These are phyloP conservation scores for Serpula lacrymans DNA, from an alignment of 768 basidiomycete genomes.

Conservation along the genomic window DNA sequence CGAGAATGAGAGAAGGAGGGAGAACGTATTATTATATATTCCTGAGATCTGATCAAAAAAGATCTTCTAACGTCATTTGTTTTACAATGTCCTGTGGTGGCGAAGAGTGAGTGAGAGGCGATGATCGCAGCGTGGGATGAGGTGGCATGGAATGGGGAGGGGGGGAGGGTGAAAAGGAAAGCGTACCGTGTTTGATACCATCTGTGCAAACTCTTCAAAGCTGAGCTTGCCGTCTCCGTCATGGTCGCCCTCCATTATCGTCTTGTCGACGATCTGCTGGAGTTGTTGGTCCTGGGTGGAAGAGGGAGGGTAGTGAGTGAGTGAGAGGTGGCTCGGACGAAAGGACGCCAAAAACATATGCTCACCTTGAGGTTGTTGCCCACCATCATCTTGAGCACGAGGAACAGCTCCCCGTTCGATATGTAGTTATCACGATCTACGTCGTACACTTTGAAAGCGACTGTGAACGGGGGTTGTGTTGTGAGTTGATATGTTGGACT, in stretches of 20 bases:
- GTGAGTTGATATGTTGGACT: slow-evolving; percentile 2
- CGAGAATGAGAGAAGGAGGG: slow-evolving; percentile 5
- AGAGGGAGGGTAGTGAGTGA: not conserved
- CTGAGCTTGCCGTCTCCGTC: slow-evolving; percentile 96
- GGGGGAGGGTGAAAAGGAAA: not conserved
- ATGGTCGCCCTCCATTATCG: slow-evolving; percentile 99
- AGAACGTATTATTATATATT: not conserved
- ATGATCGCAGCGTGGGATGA: slow-evolving; percentile 7
- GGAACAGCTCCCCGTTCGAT: slow-evolving; percentile 96
- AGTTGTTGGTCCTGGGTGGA: slow-evolving; percentile 84
- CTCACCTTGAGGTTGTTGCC: slow-evolving; percentile 95
- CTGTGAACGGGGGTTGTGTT: slow-evolving; percentile 27
- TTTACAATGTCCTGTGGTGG: slow-evolving; percentile 86
- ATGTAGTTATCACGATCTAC: slow-evolving; percentile 97
- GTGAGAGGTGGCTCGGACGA: not conserved
- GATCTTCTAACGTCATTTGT: slow-evolving; percentile 95
- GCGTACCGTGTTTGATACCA: slow-evolving; percentile 93
- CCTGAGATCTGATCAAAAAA: slow-evolving; percentile 51
- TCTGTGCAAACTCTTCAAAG: slow-evolving; percentile 95
- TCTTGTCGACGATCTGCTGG: slow-evolving; percentile 99
- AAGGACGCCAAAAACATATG: not conserved
- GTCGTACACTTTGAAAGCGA: slow-evolving; percentile 99
- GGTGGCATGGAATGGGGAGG: not conserved
- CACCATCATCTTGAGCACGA: slow-evolving; percentile 99
- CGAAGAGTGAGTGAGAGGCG: slow-evolving; percentile 1